phyloP scores from a whole-genome alignment of 257 asterid genomes.

The Voacanga thouarsii region DNA sequence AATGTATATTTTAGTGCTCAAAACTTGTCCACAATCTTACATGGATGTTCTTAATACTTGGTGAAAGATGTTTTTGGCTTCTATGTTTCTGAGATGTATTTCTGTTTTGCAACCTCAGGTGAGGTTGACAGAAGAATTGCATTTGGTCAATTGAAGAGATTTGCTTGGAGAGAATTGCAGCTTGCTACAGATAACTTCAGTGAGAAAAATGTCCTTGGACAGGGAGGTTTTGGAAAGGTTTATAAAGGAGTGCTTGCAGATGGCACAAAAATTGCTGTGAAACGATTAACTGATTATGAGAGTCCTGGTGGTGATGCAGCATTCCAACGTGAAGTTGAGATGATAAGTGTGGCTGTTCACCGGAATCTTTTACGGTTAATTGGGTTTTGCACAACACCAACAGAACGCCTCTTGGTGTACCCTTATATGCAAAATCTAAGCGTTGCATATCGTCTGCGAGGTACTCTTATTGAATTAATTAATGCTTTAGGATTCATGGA shows the following conservation, averaged over 20 bases:
- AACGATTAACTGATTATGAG: conserved; percentile 83
- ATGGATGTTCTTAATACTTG: background rate
- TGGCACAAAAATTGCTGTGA: conserved; percentile 83
- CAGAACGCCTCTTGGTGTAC: conserved; percentile 84
- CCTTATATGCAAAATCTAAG: conserved; percentile 95
- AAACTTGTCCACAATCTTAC: background rate
- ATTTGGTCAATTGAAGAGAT: conserved; percentile 92
- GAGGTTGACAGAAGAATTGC: conserved; percentile 88
- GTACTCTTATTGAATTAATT: conserved; percentile 30
- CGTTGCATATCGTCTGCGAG: conserved; percentile 92
- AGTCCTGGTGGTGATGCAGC: conserved; percentile 96
- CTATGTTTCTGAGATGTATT: conserved; percentile 10
- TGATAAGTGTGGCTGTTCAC: conserved; percentile 98
- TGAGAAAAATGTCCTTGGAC: conserved; percentile 86
- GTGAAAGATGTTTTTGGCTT: background rate
- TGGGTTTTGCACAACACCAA: conserved; percentile 94
- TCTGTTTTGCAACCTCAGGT: conserved; percentile 40
- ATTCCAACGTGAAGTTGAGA: conserved; percentile 95
- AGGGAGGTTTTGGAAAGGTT: conserved; percentile 97
- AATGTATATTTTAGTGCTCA: background rate
- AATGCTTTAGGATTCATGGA: background rate
- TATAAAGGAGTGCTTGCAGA: conserved; percentile 81
- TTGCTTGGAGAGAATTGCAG: conserved; percentile 90
- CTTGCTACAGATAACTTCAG: conserved; percentile 82
- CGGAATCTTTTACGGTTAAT: conserved; percentile 75